Evolutionary conservation across 306 rosid species (phyloP).

Genomic region (Crotalaria pallida): DNA sequence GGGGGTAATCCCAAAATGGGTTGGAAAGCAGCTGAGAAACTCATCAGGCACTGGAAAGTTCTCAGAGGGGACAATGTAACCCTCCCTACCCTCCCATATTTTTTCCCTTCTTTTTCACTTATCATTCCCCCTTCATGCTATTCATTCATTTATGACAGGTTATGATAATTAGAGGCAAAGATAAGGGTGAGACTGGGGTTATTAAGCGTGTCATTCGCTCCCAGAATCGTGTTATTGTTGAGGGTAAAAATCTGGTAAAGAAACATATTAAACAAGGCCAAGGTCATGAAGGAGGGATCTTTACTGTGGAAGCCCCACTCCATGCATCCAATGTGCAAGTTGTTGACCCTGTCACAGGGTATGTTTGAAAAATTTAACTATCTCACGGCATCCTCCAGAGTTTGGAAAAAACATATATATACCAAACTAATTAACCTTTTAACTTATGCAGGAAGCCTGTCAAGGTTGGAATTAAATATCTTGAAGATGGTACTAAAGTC

Average conservation of each 20-base stretch:
- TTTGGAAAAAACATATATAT: neutral
- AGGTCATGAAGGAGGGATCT: slow-evolving; percentile 96
- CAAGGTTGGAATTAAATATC: slow-evolving; percentile 76
- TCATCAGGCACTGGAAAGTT: slow-evolving; percentile 84
- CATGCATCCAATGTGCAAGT: slow-evolving; percentile 90
- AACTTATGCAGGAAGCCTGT: slow-evolving; percentile 69
- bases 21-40: slow-evolving; percentile 98
- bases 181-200: slow-evolving; percentile 71
- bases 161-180: slow-evolving; percentile 88
- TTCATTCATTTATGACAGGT: slow-evolving; percentile 42
- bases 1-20: slow-evolving; percentile 51
- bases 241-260: slow-evolving; percentile 93
- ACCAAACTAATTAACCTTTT: neutral
- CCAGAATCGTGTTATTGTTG: slow-evolving; percentile 91
- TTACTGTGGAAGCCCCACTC: slow-evolving; percentile 86
- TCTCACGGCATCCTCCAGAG: neutral
- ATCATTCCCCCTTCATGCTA: neutral
- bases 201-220: slow-evolving; percentile 84
- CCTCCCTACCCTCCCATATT: neutral
- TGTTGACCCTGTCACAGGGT: slow-evolving; percentile 84
- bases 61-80: slow-evolving; percentile 85
- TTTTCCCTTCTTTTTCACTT: neutral
- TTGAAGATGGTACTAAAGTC: slow-evolving; percentile 92
- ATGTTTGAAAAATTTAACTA: slow-evolving; percentile 4
- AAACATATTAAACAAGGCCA: slow-evolving; percentile 96